phyloP scores from a whole-genome alignment of 2,329 filamentous ascomycete species.

The Chaetomium sp. region DNA sequence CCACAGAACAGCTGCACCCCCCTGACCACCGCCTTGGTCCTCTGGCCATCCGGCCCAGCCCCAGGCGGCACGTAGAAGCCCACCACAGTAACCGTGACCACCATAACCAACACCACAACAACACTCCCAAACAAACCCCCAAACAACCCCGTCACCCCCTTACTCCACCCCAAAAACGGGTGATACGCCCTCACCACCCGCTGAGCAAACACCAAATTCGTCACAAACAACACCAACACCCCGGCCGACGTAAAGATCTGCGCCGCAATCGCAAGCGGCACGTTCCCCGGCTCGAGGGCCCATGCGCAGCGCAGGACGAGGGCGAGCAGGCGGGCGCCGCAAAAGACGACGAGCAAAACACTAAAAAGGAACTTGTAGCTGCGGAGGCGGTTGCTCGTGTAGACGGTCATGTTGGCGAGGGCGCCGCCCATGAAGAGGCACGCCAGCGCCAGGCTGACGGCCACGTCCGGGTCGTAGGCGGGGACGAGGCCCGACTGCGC shows the following conservation, averaged over 20 bases:
- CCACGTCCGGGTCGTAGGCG: slow-evolving; percentile 60
- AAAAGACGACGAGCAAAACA: slow-evolving; percentile 60
- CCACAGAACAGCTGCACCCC: slow-evolving; percentile 64
- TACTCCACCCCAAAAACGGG: slow-evolving; percentile 70
- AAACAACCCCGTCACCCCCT: slow-evolving; percentile 54
- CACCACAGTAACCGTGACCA: slow-evolving; percentile 58
- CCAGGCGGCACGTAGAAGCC: slow-evolving; percentile 60
- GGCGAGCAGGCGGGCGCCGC: slow-evolving; percentile 56
- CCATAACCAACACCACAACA: slow-evolving; percentile 40
- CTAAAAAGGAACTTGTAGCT: slow-evolving; percentile 64
- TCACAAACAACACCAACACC: slow-evolving; percentile 72
- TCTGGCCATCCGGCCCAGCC: slow-evolving; percentile 45
- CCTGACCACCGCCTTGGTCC: slow-evolving; percentile 53
- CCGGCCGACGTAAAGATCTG: slow-evolving; percentile 73
- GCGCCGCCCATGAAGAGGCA: slow-evolving; percentile 58
- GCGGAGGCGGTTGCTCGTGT: slow-evolving; percentile 53
- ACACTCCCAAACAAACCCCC: slow-evolving; percentile 57
- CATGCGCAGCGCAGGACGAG: slow-evolving; percentile 57
- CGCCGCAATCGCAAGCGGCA: slow-evolving; percentile 58
- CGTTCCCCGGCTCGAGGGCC: slow-evolving; percentile 47
- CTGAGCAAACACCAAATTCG: slow-evolving; percentile 78
- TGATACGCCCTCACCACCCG: slow-evolving; percentile 74
- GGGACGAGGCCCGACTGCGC: slow-evolving; percentile 62
- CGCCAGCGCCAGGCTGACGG: slow-evolving; percentile 65
- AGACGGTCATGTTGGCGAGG: slow-evolving; percentile 59